Base-by-base conservation (phyloP, 345 rosid genomes). In the Gossypium longicalyx region DNA sequence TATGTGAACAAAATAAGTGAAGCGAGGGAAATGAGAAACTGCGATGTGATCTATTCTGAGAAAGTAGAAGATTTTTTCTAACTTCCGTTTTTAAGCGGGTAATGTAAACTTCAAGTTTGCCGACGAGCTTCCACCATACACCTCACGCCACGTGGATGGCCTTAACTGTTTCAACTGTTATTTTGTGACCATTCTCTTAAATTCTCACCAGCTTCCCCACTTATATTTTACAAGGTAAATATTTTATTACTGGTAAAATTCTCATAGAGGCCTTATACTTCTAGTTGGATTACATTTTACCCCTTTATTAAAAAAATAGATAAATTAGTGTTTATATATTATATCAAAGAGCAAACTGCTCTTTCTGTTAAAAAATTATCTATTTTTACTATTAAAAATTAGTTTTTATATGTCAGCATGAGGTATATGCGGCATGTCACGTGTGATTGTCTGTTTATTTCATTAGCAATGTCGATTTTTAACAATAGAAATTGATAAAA, bases 351-450 rank as follows among this genome's bases (percentile, higher is more conserved):
- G 7, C 1, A 34, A 34, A 34, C 0, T 5, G 5, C 7, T 34
- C 7, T 34, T 5, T 34, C 1, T 34, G 0, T 34, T 34, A 34
- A 34, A 34, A 34, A 5, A 5, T 4, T 34, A 34, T 34, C 41
- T 34, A 34, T 34, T 34, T 34, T 5, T 34, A 0, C 0, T 5
- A 5, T 5, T 34, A 34, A 34, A 34, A 34, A 4, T 34, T 34
- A 0, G 0, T 34, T 34, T 0, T 34, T 34, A 34, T 34, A 34
- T 34, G 0, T 5, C 1, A 34, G 1, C 0, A 34, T 34, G 1
- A 34, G 41, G 7, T 34, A 34, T 34, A 34, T 34, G 1, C 0
- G 7, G 1, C 1, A 5, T 5, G 7, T 34, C 7, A 34, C 0
- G 41, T 34, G 1, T 34, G 1, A 34, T 34, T 34, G 7, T 34